Evolutionary conservation across 2,329 filamentous ascomycete species (phyloP), one percentile per base, ranked within the genome.

Genomic region (Biscogniauxia mediterranea): DNA sequence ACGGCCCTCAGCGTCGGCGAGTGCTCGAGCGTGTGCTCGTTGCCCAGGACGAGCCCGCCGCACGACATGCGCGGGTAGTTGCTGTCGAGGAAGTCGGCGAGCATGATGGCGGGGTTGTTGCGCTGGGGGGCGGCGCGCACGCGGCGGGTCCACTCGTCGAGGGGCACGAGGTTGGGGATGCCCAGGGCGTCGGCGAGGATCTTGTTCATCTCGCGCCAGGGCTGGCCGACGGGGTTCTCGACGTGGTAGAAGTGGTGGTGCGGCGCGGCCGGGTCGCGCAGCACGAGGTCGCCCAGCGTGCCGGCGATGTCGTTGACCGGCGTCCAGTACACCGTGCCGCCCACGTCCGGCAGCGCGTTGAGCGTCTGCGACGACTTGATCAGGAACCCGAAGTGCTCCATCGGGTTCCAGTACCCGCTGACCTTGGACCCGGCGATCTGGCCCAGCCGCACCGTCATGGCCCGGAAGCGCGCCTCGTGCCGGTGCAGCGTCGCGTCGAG

Each of bases 361-460:
- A 84, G 62, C 0, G 77, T 77, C 65, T 85, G 79, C 0, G 78
- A 76, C 0, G 79, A 81, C 68, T 84, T 83, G 58, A 84, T 65
- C 25, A 86, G 55, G 60, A 82, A 81, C 0, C 71, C 64, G 5
- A 85, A 70, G 63, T 85, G 80, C 65, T 86, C 82, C 25, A 76
- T 73, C 0, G 77, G 73, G 64, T 86, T 86, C 84, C 83, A 86
- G 65, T 80, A 80, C 0, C 83, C 83, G 57, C 71, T 83, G 0
- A 60, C 73, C 3, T 66, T 76, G 0, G 79, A 81, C 0, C 84
- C 84, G 0, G 83, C 76, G 42, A 87, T 81, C 66, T 87, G 84
- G 0, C 81, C 84, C 0, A 79, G 71, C 0, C 83, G 75, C 0
- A 81, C 77, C 0, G 68, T 68, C 71, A 76, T 79, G 0, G 79